phyloP scores from a whole-genome alignment of 2,329 filamentous ascomycete genomes.

The Penicillium sp. region DNA sequence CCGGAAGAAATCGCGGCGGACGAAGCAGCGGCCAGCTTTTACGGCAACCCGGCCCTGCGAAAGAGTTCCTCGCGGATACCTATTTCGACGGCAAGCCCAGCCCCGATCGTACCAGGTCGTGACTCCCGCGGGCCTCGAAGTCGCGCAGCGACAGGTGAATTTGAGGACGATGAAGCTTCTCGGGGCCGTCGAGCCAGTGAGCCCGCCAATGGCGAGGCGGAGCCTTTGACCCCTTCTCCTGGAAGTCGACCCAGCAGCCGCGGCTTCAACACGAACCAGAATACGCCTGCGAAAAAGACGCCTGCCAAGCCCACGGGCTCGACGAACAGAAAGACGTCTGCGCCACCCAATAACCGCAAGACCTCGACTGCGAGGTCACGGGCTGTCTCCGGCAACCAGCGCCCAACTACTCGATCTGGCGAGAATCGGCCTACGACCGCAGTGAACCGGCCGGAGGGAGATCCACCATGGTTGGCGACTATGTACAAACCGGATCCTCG shows the following conservation, averaged over 20 bases:
- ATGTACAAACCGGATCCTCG: conserved; percentile 95
- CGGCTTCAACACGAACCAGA: conserved; percentile 24
- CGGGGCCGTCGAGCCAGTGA: conserved; percentile 58
- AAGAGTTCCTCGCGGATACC: conserved; percentile 75
- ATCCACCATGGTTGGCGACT: conserved; percentile 89
- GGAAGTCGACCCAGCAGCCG: conserved; percentile 31
- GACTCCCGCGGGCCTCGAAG: conserved; percentile 62
- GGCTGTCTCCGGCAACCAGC: conserved; percentile 37
- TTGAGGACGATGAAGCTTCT: conserved; percentile 58
- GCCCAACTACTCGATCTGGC: conserved; percentile 59
- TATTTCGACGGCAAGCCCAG: conserved; percentile 70
- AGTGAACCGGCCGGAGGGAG: conserved; percentile 74
- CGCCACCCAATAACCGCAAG: conserved; percentile 38
- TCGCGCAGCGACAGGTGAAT: conserved; percentile 52
- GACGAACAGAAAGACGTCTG: conserved; percentile 36
- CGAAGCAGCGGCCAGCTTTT: conserved; percentile 44
- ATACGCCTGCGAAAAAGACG: conserved; percentile 29
- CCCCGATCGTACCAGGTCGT: conserved; percentile 68
- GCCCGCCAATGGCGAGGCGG: conserved; percentile 25
- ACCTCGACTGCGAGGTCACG: conserved; percentile 33
- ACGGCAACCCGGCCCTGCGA: conserved; percentile 50
- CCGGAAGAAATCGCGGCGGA: conserved; percentile 69
- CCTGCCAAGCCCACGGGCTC: conserved; percentile 24
- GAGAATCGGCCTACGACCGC: conserved; percentile 49
- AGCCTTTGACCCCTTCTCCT: conserved; percentile 25